A percentile compares a stretch with the other conserved stretches of the same genome.
phyloP scores from a whole-genome alignment of 768 basidiomycete species.

The Boletus rubescentipes region DNA sequence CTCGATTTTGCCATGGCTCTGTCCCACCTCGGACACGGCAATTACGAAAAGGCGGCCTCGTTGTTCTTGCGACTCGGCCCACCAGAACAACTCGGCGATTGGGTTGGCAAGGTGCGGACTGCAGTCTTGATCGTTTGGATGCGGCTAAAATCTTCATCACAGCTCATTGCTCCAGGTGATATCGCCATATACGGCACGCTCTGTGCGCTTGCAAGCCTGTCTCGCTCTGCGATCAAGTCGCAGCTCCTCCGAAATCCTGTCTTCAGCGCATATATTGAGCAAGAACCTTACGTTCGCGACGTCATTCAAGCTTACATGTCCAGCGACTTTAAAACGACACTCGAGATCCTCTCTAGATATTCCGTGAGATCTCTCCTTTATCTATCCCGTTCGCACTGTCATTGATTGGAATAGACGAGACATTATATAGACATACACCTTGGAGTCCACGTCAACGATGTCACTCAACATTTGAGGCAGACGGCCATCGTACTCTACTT shows the following conservation, averaged over 20 bases:
- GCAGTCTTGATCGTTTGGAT: background rate
- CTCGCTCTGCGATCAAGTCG: constrained; percentile 66
- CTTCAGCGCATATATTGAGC: constrained; percentile 78
- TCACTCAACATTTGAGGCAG: constrained; percentile 70
- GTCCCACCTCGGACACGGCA: constrained; percentile 65
- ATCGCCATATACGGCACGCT: constrained; percentile 85
- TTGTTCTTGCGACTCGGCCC: constrained; percentile 69
- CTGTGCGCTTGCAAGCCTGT: constrained; percentile 77
- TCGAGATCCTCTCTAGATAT: constrained; percentile 70
- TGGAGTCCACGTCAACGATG: constrained; percentile 57
- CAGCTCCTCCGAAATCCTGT: constrained; percentile 65
- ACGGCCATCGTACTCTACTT: constrained; percentile 86
- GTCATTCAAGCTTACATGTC: constrained; percentile 83
- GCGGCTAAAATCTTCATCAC: background rate
- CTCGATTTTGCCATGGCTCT: constrained; percentile 82
- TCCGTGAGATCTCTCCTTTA: constrained; percentile 48
- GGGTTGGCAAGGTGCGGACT: constrained; percentile 63
- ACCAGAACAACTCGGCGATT: constrained; percentile 67
- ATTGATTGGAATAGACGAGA: constrained; percentile 52
- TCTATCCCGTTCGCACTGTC: background rate
- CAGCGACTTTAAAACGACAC: constrained; percentile 81
- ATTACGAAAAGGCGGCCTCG: constrained; percentile 79
- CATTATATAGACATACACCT: constrained; percentile 81
- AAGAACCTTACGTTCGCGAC: constrained; percentile 84
- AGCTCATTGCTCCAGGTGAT: constrained; percentile 76